Base-by-base conservation (phyloP, 768 basidiomycete species). In the Pulveroboletus sp. region DNA sequence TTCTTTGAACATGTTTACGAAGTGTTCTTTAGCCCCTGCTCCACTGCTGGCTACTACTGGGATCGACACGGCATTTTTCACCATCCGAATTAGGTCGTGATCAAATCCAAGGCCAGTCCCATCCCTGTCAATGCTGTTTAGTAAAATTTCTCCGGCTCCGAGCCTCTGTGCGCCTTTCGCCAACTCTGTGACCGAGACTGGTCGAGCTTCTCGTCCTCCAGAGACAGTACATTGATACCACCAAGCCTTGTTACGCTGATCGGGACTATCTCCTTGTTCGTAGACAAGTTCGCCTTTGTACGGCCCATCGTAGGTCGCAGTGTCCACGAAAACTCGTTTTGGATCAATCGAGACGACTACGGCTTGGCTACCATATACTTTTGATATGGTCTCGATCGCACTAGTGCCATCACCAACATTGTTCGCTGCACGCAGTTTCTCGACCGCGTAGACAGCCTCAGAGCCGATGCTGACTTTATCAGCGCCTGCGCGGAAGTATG, bases 141-240 rank as follows among this genome's bases (percentile, higher is more conserved):
- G 73, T 35, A 99, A 69, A 53, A 98, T 83, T 70, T 99, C 97
- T 5, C 97, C 97, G 0, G 97, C 94, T 4, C 97, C 97, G 14
- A 99, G 80, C 34, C 65, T 65, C 65, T 97, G 92, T n/a, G 85
- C 92, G 12, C 95, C 97, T 49, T 81, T 75, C 16, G 89, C 91
- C n/a, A 99, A 82, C 68, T 98, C 85, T 19, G 91, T 82, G 36
- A 84, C 95, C 13, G 95, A 97, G 27, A 99, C 70, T 31, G 82
- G 82, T 12, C 93, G 82, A 20, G 74, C 56, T 64, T 93, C 88
- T 25, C 97, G 84, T 13, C 97, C 97, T 33, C 97, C 95, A 1
- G 85, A 89, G 40, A 97, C 89, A 11, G 97, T 98, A 68, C 97
- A 98, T 65, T 94, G 93, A 69, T 99, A 99, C 97, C 95, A 98